Base-by-base conservation (phyloP, 2,329 filamentous ascomycete genomes). In the Neonectria sp. region DNA sequence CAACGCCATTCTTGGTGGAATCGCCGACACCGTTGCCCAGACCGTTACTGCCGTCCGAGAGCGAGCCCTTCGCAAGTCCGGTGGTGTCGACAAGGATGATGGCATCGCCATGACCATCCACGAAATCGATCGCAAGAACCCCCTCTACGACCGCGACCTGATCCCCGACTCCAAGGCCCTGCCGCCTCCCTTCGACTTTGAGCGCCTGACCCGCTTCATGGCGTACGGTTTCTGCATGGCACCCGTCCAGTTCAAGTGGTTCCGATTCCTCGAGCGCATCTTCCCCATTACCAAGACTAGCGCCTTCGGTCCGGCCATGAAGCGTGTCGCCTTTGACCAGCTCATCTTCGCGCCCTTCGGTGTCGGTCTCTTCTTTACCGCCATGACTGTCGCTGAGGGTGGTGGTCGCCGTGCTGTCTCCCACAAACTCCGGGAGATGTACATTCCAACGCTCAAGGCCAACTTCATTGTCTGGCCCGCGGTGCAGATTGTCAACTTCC, bases 211-310 rank as follows among this genome's bases (percentile, higher is more conserved):
- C 2, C 89, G 96, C 55, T 99, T 98, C 85, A 98, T 98, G 94
- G 92, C 93, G 6, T 99, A 98, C 80, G 95, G 95, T 79, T 98
- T 98, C 84, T 89, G 93, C 78, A 98, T 98, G 94, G 95, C 96
- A 5, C 96, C 96, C 0, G 76, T 98, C 35, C 95, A 98, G 81
- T 97, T 97, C 84, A 92, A 94, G 79, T 99, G 96, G 96, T 98
- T 98, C 82, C 89, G 90, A 58, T 95, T 97, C 80, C 85, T 99
- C 70, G 92, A 91, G 37, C 87, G 86, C 71, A 87, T 90, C 11
- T 99, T 99, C 77, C 96, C 96, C 6, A 91, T 98, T 57, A 93
- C 92, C 58, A 94, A 95, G 85, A 88, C 86, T 12, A 89, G 89
- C 74, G 91, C 91, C 2, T 92, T 94, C 56, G 84, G 86, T 3